Conservation (phyloP, 768 basidiomycete species). For the Termitomyces sp. region DNA sequence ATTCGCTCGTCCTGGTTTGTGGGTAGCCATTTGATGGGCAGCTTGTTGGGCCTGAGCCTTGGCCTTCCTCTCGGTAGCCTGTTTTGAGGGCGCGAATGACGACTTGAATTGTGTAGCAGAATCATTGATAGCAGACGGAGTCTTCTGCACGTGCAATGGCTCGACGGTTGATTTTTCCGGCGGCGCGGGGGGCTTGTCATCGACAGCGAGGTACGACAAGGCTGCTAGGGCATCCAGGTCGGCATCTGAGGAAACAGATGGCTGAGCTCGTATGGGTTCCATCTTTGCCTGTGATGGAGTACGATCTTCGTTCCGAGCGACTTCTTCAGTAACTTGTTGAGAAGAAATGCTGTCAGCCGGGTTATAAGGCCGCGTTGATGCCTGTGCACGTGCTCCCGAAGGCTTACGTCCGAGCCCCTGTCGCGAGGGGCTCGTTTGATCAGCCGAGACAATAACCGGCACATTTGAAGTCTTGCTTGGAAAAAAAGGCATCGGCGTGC, state of each 20-base stretch:
- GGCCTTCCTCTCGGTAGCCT: slow-evolving; percentile 80
- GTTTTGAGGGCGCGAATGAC: slow-evolving; percentile 83
- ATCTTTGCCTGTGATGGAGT: slow-evolving; percentile 5
- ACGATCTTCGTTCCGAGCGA: slow-evolving; percentile 21
- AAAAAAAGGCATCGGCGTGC: slow-evolving; percentile 34
- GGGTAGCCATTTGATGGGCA: slow-evolving; percentile 72
- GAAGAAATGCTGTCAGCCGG: slow-evolving; percentile 32
- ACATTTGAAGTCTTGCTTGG: slow-evolving; percentile 13
- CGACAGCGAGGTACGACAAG: slow-evolving; percentile 64
- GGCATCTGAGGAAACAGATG: slow-evolving; percentile 31
- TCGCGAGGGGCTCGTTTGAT: slow-evolving; percentile 31
- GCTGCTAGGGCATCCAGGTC: slow-evolving; percentile 75
- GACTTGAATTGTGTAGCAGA: slow-evolving; percentile 54
- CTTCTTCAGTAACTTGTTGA: slow-evolving; percentile 29
- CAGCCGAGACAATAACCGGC: slow-evolving; percentile 17
- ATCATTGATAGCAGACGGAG: slow-evolving; percentile 17
- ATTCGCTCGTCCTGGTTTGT: slow-evolving; percentile 66
- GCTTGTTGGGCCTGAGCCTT: slow-evolving; percentile 81
- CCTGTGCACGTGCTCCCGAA: slow-evolving; percentile 77
- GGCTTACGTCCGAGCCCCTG: slow-evolving; percentile 62
- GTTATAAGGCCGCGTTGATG: slow-evolving; percentile 37
- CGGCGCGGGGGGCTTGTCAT: slow-evolving; percentile 27
- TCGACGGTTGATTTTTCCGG: slow-evolving; percentile 25
- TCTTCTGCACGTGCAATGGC: slow-evolving; percentile 30
- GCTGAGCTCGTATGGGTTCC: slow-evolving; percentile 3